These are phyloP conservation scores for Castanospermum australe DNA, from an alignment of 306 rosid species.

Conservation along the genomic window DNA sequence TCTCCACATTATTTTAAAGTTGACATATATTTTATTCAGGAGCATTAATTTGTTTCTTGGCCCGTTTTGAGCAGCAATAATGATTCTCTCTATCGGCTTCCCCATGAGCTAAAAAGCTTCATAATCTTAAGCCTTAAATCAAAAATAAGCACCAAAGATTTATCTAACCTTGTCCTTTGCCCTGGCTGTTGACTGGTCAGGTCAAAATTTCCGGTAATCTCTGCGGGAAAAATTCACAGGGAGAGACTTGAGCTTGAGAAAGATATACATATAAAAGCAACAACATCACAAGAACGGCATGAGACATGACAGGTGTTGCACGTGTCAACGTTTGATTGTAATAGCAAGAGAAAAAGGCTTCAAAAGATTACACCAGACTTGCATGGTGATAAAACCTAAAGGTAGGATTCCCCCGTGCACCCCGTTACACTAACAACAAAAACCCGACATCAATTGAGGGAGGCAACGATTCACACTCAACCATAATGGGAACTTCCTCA, in stretches of 20 bases:
- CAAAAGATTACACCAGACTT: slow-evolving; percentile 31
- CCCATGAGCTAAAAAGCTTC: slow-evolving; percentile 19
- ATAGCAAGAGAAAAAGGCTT: slow-evolving; percentile 28
- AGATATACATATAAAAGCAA: slow-evolving; percentile 32
- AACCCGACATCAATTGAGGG: slow-evolving; percentile 26
- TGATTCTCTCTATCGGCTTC: slow-evolving; percentile 5
- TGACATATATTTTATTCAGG: not conserved
- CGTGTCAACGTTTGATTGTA: slow-evolving; percentile 32
- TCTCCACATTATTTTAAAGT: slow-evolving; percentile 33
- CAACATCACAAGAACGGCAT: slow-evolving; percentile 68
- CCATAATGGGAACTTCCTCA: slow-evolving; percentile 26
- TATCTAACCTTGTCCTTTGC: slow-evolving; percentile 52
- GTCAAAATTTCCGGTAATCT: slow-evolving; percentile 46
- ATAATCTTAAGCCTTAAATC: slow-evolving; percentile 8
- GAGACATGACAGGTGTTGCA: slow-evolving; percentile 51
- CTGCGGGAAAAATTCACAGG: slow-evolving; percentile 40
- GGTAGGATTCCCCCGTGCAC: slow-evolving; percentile 45
- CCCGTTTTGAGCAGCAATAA: slow-evolving; percentile 16
- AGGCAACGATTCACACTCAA: slow-evolving; percentile 32
- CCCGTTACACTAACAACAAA: slow-evolving; percentile 38
- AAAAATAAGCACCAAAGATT: slow-evolving; percentile 27
- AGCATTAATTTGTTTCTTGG: not conserved
- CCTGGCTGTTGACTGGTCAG: slow-evolving; percentile 39
- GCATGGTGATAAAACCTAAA: slow-evolving; percentile 29
- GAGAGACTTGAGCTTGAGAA: slow-evolving; percentile 31